Base-by-base conservation (phyloP, 2,329 filamentous ascomycete genomes). In the Diaporthe citrichinensis region DNA sequence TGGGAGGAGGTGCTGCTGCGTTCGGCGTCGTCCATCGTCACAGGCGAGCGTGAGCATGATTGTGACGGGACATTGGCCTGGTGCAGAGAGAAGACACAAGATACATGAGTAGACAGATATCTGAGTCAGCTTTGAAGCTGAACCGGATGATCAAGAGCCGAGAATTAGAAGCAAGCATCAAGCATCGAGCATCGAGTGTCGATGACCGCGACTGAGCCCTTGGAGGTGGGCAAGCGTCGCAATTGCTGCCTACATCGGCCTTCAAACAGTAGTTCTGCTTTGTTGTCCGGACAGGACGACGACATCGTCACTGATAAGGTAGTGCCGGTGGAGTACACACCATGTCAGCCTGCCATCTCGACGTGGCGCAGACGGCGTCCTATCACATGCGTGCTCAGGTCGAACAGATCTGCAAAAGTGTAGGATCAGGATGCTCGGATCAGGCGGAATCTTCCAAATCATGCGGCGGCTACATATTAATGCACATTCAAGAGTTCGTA, bases 1-100 rank as follows among this genome's bases (percentile, higher is more conserved):
- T 44, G 36, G 36, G 58, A 61, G 36, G 58, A 61, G 36, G n/a
- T 61, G 36, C 58, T 61, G 58, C 58, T 61, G 14, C 58, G 36
- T 61, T 61, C 58, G 36, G 58, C 10, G 58, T 61, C 58, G 4
- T 61, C 36, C 58, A 61, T 61, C 5, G 36, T 61, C 58, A 28
- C 12, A 4, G 34, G 1, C 28, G 1, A 7, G 53, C 31, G 10
- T n/a, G 31, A 23, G 4, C 31, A 58, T 58, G 31, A 23, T 23
- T 2, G 55, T 39, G 31, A 58, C 31, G 20, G 7, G 4, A 39
- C 1, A 4, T 34, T 28, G 23, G 20, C 10, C 20, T 34, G 7
- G 4, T 58, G 20, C 3, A 58, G 20, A 58, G 51, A 23, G 14
- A 31, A 55, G n/a, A 9, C 25, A 28, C 9, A 55, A 25, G 8